Base-by-base conservation (phyloP, 2,329 filamentous ascomycete genomes). In the Aureobasidium musti region DNA sequence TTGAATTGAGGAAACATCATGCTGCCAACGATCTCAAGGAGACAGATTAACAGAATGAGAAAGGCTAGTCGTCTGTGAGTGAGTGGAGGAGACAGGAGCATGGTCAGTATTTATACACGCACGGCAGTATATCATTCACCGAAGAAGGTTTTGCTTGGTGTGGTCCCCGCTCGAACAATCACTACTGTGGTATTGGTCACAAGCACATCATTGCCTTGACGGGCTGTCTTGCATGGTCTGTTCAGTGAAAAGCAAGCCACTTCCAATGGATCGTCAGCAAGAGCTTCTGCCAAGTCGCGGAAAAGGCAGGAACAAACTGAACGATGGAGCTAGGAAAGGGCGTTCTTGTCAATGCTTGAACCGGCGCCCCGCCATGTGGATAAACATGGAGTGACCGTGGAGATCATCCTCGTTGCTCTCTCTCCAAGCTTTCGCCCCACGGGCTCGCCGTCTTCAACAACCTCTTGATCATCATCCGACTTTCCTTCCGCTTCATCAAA, bases 331-430 rank as follows among this genome's bases (percentile, higher is more conserved):
- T 52, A 43, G 21, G 6, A 11, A 43, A n/a, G 13, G 17, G 10
- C 37, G 5, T 37, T 26, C 7, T 33, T 39, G 54, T 59, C 54
- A 59, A 45, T 43, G 54, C 54, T 43, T 11, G 3, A n/a, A 43
- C 14, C 14, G 39, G 54, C 33, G 39, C 54, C 54, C 54, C 54
- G 54, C 54, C 54, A 59, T 59, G 54, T 59, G 54, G 54, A 21
- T 59, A 19, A 33, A 45, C 8, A 43, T 59, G 54, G 54, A 59
- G 54, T 21, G 23, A n/a, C 26, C 26, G 39, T 45, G 54, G 37
- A 30, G 54, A 59, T 59, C 54, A 33, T 21, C 54, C 19, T 56
- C n/a, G n/a, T n/a, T n/a, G n/a, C n/a, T n/a, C 54, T 56, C 26
- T 30, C 26, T 8, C 39, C 37, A 45, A 43, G 26, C 37, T 59